Conservation (phyloP, 2,329 filamentous ascomycete genomes). For the Fusarium citri region DNA sequence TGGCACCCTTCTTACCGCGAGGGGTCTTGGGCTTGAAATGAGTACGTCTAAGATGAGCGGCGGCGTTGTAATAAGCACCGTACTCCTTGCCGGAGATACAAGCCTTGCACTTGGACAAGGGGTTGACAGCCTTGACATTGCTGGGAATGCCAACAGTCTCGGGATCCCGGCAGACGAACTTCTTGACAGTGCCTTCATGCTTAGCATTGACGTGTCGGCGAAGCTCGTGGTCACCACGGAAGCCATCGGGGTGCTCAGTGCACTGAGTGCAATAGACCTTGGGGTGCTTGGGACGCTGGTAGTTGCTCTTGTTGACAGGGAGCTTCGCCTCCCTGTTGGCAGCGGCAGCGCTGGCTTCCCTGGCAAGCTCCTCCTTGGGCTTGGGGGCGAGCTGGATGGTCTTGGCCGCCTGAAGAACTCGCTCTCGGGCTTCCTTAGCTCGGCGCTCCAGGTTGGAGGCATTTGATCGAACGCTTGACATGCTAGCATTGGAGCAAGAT, state of each 20-base stretch:
- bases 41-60: constrained; percentile 86
- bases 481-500: constrained; percentile 59
- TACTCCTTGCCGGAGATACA: constrained; percentile 84
- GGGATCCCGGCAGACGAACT: constrained; percentile 70
- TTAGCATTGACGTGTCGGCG: constrained; percentile 73
- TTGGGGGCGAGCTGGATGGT: constrained; percentile 59
- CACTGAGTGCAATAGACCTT: constrained; percentile 79
- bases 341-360: background rate
- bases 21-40: constrained; percentile 80
- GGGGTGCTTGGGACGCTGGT: constrained; percentile 73
- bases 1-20: constrained; percentile 57
- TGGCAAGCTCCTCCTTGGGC: constrained; percentile 45
- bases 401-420: constrained; percentile 58
- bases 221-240: constrained; percentile 87
- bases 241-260: constrained; percentile 78
- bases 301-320: constrained; percentile 57
- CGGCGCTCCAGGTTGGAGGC: constrained; percentile 59
- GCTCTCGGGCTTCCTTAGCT: constrained; percentile 60
- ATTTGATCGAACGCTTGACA: constrained; percentile 57
- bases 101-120: constrained; percentile 84
- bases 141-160: constrained; percentile 52
- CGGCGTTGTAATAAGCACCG: constrained; percentile 93
- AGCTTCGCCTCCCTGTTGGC: constrained; percentile 58
- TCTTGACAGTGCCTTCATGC: constrained; percentile 69
- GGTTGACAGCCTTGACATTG: constrained; percentile 65